Evolutionary conservation across 129 eudicot genomes (phyloP), one percentile per base, ranked within the genome.

Genomic region (Dittrichia graveolens): DNA sequence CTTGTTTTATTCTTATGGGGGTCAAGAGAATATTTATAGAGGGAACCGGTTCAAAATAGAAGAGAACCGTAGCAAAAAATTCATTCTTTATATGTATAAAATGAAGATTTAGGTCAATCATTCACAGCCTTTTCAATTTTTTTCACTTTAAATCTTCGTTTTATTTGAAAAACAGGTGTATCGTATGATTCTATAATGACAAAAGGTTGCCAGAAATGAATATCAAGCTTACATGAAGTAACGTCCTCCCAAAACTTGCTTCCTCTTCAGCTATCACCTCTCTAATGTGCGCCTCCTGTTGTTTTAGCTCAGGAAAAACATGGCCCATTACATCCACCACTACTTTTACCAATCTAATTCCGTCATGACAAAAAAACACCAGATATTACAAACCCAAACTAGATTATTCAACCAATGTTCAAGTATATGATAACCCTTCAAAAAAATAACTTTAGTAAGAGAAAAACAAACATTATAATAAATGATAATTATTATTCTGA

Each of bases 261-360:
- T 95, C 99, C 76, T 95, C 99, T 68, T 71, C 89, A 43, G 97
- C 96, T 86, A 95, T 95, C 5, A 73, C 78, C 60, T 86, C 93
- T 72, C 75, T 83, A 46, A 95, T 95, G 65, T 80, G 87, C 7
- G 45, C 55, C 64, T 87, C 89, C 56, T 84, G 86, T 15, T 88
- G 81, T 65, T 83, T 88, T 61, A 95, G 74, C 82, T 95, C 99
- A 3, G 99, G 99, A 65, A 95, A 95, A 42, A 88, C 88, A 69
- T 81, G 88, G 48, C 99, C 83, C 97, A 95, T 90, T 60, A 86
- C 78, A 48, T 90, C 89, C 57, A 95, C 96, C 85, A 90, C 91
- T 49, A 87, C 87, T 61, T 82, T 79, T 16, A 90, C 97, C 69
- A 95, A 72, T 83, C 99, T 95, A 62, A 39, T 68, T 73, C 47